Percentiles rank a stretch among this genome's conserved stretches.
Evolutionary conservation across 1,139 yeast genomes (phyloP).

Genomic region (Torulaspora pretoriensis): DNA sequence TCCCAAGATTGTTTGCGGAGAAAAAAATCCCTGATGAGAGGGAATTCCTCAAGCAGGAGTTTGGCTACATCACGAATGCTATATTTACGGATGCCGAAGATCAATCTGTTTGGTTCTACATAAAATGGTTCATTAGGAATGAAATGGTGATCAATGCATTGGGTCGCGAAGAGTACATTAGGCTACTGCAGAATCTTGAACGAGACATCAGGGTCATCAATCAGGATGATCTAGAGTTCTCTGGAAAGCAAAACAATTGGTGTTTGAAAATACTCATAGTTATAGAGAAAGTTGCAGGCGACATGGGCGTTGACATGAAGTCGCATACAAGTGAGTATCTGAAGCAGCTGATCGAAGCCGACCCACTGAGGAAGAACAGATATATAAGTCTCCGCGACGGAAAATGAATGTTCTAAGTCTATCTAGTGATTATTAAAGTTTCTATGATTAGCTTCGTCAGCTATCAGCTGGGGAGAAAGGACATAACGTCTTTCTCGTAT

Average conservation of each 20-base stretch:
- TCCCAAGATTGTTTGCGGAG: slow-evolving; percentile 47
- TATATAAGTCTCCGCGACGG: slow-evolving; percentile 42
- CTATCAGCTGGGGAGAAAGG: slow-evolving; percentile 46
- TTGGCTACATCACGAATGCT: slow-evolving; percentile 72
- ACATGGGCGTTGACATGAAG: slow-evolving; percentile 16
- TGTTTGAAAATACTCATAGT: slow-evolving; percentile 55
- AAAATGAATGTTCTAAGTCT: not conserved
- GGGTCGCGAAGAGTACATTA: slow-evolving; percentile 29
- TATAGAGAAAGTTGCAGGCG: slow-evolving; percentile 40
- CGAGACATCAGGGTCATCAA: slow-evolving; percentile 50
- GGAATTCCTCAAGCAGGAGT: slow-evolving; percentile 51
- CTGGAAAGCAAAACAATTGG: slow-evolving; percentile 60
- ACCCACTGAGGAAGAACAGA: slow-evolving; percentile 65
- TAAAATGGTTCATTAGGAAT: slow-evolving; percentile 72
- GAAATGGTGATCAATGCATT: slow-evolving; percentile 37
- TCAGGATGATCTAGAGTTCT: slow-evolving; percentile 56
- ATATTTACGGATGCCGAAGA: slow-evolving; percentile 92
- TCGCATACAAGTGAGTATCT: slow-evolving; percentile 37
- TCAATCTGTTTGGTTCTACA: slow-evolving; percentile 87
- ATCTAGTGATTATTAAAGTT: slow-evolving; percentile 25
- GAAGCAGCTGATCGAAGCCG: slow-evolving; percentile 49
- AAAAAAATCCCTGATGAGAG: slow-evolving; percentile 29
- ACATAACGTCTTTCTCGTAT: slow-evolving; percentile 49
- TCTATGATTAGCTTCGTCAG: slow-evolving; percentile 27
- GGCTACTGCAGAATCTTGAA: slow-evolving; percentile 41